Evolutionary conservation across 2,329 filamentous ascomycete species (phyloP), one percentile per base, ranked within the genome.

Genomic region (Penicillium sp.): DNA sequence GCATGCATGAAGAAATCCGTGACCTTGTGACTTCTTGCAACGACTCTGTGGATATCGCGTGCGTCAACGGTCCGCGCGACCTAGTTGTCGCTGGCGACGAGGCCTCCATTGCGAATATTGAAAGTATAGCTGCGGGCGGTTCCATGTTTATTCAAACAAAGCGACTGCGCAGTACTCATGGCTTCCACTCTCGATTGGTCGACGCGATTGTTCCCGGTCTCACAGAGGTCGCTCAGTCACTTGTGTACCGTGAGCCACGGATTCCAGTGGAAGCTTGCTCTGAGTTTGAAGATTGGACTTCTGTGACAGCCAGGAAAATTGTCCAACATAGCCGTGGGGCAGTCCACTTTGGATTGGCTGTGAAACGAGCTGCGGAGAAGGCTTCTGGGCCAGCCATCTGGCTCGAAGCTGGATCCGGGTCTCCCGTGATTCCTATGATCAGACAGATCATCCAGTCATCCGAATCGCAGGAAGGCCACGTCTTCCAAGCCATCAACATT

Each of bases 231-330:
- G 38, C 47, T 2, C 10, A 49, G 10, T 6, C 24, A 16, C 47
- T 49, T n/a, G 7, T 18, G 11, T 49, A 49, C 36, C 24, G n/a
- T 7, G 32, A 34, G 14, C 38, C 16, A 11, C 13, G 6, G 1
- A 49, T 49, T 13, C 47, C 47, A 4, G 10, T 49, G 1, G 47
- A 49, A 21, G 36, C 47, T 11, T 49, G 47, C 10, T 49, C 39
- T 16, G 18, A 40, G 34, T 2, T n/a, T 3, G 29, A 8, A 0
- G 47, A 49, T 8, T 49, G 47, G 47, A n/a, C 47, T 5, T 34
- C 5, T 34, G 38, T 49, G 3, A 43, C 27, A 0, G 7, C 47
- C 5, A 16, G 3, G 8, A 34, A 49, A 5, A 43, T 49, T 7
- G 39, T 49, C 3, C 10, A 43, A 2, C 47, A 49, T 21, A 49